Evolutionary conservation across 768 basidiomycete genomes (phyloP).

Genomic region (Hypholoma sublateritium): DNA sequence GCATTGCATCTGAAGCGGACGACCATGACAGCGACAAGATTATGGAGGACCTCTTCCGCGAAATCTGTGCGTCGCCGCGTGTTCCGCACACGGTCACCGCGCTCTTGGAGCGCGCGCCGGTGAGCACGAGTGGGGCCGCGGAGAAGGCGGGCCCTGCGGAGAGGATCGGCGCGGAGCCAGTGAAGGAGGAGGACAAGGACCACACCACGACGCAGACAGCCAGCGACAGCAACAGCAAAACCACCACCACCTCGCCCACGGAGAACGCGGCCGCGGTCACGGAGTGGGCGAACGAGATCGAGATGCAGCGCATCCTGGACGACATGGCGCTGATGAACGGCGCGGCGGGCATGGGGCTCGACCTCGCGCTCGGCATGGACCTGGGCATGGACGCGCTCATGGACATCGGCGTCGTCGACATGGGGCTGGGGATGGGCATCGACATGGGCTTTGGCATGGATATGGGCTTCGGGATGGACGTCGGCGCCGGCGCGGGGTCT

Average conservation of each 20-base stretch:
- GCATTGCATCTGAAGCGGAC: conserved; percentile 22
- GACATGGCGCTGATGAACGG: conserved; percentile 15
- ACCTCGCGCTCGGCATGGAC: background rate
- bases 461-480: conserved; percentile 9
- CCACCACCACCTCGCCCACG: conserved; percentile 1
- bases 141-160: conserved; percentile 10
- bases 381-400: conserved; percentile 9
- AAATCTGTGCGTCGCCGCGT: conserved; percentile 59
- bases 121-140: conserved; percentile 6
- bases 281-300: conserved; percentile 45
- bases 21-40: conserved; percentile 51
- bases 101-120: conserved; percentile 3
- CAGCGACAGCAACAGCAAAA: conserved; percentile 18
- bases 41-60: conserved; percentile 69
- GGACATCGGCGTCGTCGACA: conserved; percentile 10
- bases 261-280: conserved; percentile 23
- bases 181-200: conserved; percentile 13
- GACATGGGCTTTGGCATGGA: conserved; percentile 6
- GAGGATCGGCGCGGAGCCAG: conserved; percentile 11
- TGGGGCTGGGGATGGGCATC: conserved; percentile 10
- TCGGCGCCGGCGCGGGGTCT: background rate
- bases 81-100: conserved; percentile 21
- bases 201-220: conserved; percentile 2
- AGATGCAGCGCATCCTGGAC: conserved; percentile 63
- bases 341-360: background rate